Conservation (phyloP, 805 yeast genomes). For the Nakazawaea pomicola region DNA sequence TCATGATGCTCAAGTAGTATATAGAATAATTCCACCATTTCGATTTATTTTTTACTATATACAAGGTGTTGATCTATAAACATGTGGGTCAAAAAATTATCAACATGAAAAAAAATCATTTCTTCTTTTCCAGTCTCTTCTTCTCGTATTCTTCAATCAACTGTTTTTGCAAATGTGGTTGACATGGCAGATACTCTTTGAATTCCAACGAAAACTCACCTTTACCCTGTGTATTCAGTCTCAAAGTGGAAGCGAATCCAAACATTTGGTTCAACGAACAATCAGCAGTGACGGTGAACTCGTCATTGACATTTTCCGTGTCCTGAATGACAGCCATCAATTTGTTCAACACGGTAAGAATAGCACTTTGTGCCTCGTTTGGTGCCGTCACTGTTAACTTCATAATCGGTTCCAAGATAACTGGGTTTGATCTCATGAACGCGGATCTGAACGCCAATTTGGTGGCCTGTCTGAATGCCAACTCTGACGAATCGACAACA, state of each 20-base stretch:
- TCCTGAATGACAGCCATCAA: constrained; percentile 88
- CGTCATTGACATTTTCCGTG: constrained; percentile 91
- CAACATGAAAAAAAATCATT: too few relatives aligned
- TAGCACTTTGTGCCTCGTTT: constrained; percentile 90
- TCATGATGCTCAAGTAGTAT: constrained; percentile 38
- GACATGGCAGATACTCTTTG: constrained; percentile 84
- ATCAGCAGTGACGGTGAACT: constrained; percentile 88
- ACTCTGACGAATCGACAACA: constrained; percentile 94
- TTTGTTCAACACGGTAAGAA: constrained; percentile 89
- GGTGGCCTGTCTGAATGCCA: constrained; percentile 92
- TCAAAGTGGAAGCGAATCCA: constrained; percentile 90
- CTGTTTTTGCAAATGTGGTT: constrained; percentile 86
- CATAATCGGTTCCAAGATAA: constrained; percentile 95
- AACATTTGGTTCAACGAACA: constrained; percentile 96
- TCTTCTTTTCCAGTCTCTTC: constrained; percentile 39
- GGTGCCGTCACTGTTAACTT: constrained; percentile 91
- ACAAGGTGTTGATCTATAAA: constrained; percentile 1
- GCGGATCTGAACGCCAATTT: constrained; percentile 89
- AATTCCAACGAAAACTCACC: constrained; percentile 97
- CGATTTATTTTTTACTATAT: not conserved
- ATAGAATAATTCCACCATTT: not conserved
- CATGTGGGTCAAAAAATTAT: too few relatives aligned
- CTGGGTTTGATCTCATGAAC: constrained; percentile 78
- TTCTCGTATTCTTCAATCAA: constrained; percentile 79
- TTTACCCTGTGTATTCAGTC: constrained; percentile 98